Evolutionary conservation across 768 basidiomycete genomes (phyloP), one percentile per base, ranked within the genome.

Genomic region (Gloeopeniophorella convolvens): DNA sequence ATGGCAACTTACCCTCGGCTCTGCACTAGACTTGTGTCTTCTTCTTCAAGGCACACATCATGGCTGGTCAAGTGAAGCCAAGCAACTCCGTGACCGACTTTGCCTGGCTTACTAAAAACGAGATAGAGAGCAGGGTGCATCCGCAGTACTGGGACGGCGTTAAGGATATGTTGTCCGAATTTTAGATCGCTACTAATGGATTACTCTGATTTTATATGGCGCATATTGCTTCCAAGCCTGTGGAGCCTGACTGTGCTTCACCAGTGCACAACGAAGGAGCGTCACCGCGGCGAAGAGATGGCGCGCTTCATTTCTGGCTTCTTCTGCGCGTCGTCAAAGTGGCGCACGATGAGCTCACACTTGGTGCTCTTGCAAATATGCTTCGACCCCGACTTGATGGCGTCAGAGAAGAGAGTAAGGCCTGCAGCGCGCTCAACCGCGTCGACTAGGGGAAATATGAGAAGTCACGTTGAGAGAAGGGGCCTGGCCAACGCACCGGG

Each of bases 91-190:
- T 86, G 53, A 69, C 72, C 42, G 88, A 89, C 60, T 94, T 89
- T 69, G 93, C 90, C 6, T 98, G 94, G 94, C 72, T 97, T 53
- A 95, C 91, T 42, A 91, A 92, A 68, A 76, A 90, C 63, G 95
- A 99, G 72, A 82, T 97, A 37, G 71, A 83, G 63, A 68, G 75
- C 11, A 75, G 75, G 45, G 81, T 92, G n/a, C 73, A 79, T 45
- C 63, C 66, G 57, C 66, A 75, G 35, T 94, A 92, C 60, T 94
- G 90, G 90, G 60, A 72, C 39, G 77, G 77, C 44, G 71, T 90
- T 58, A 85, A 83, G 66, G 84, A 90, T 63, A 83, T 92, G 66
- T 70, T 93, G 53, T 88, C 89, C 45, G 87, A 89, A 62, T 64
- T 65, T 59, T 74, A 64, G 35, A 45, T 48, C 23, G 3, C 28